Evolutionary conservation across 495 filamentous ascomycete species (phyloP).

Genomic region (Letharia columbiana): DNA sequence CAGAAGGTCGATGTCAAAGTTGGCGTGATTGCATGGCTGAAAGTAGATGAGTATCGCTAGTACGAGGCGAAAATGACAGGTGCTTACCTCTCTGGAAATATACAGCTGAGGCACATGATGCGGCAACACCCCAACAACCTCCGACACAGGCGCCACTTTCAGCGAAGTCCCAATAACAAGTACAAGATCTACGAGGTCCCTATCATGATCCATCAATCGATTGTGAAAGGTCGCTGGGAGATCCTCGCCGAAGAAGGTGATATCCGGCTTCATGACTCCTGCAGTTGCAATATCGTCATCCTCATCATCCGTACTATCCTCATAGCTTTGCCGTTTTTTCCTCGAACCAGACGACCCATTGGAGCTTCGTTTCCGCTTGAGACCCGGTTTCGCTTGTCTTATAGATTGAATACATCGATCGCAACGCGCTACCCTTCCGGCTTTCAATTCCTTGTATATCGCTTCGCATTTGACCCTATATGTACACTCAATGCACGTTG

Average conservation of each 20-base stretch:
- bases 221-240: conserved; percentile 79
- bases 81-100: conserved; percentile 69
- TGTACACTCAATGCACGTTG: conserved; percentile 77
- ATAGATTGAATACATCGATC: conserved; percentile 46
- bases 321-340: conserved; percentile 43
- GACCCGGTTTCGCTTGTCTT: conserved; percentile 38
- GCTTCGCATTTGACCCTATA: conserved; percentile 63
- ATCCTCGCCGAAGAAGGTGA: conserved; percentile 77
- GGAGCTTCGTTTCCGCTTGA: conserved; percentile 70
- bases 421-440: conserved; percentile 61
- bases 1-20: conserved; percentile 90
- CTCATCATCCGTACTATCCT: conserved; percentile 62
- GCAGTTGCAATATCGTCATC: conserved; percentile 61
- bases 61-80: not conserved
- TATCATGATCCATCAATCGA: conserved; percentile 70
- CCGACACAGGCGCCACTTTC: conserved; percentile 89
- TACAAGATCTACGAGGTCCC: conserved; percentile 75
- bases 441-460: conserved; percentile 71
- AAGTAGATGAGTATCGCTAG: conserved; percentile 7
- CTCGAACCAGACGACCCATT: conserved; percentile 43
- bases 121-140: conserved; percentile 76
- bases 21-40: conserved; percentile 72
- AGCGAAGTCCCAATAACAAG: conserved; percentile 95
- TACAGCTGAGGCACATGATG: conserved; percentile 83
- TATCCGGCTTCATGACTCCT: conserved; percentile 97